Base-by-base conservation (phyloP, 352 stramenopile species). In the Phytophthora tubulina region DNA sequence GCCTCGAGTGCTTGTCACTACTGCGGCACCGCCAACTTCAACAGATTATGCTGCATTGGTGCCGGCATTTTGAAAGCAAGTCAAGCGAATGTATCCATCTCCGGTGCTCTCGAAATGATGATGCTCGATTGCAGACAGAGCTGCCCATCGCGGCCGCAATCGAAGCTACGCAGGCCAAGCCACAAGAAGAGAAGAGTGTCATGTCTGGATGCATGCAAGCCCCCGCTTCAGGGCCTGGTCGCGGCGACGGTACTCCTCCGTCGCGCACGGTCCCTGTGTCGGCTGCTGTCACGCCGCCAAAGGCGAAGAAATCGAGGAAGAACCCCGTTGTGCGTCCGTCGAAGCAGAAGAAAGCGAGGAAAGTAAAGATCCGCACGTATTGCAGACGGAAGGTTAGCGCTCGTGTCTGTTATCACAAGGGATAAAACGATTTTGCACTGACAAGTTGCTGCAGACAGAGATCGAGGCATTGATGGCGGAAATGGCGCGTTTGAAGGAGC, bases 291-390 rank as follows among this genome's bases (percentile, higher is more conserved):
- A 65, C 63, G 36, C 51, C 41, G 27, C 58, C 57, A 35, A 59
- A 54, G 31, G 21, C 35, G 54, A 66, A 59, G 30, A 59, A 59
- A 10, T 11, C 17, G 2, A 67, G 32, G 42, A 54, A 59, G 35
- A 13, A 15, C 13, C 7, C 52, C 30, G 38, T 13, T 1, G 10
- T 50, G 32, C 39, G 32, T 15, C 4, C 8, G 5, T 41, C 44
- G 30, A 75, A 72, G 42, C 44, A 44, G 17, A 59, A 17, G n/a
- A 45, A 58, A 33, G 14, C 49, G 35, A 73, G 49, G 50, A 65
- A 64, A 46, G 53, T 41, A 30, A 70, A 71, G 42, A 61, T 57
- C 52, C 70, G 65, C 45, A 71, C 70, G n/a, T 78, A 78, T 17
- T 57, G 27, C 46, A 68, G 58, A 21, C 52, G 65, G 56, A 78